These are phyloP conservation scores for Pleodorina starrii DNA, from an alignment of 139 green algal genomes.

Conservation along the genomic window DNA sequence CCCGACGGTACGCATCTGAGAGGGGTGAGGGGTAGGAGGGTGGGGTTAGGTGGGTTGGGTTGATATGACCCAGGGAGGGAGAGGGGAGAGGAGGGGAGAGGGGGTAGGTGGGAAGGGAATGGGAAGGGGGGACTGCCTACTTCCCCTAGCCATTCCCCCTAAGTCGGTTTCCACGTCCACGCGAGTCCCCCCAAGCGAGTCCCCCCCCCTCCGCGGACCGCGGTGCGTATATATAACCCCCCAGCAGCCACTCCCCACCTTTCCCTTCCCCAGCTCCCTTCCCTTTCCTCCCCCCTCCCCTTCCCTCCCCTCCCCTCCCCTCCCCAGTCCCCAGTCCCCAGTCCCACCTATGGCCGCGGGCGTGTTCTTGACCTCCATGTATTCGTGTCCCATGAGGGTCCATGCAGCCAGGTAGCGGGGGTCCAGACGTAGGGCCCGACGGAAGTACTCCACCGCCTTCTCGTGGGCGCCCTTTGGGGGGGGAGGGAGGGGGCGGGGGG, in stretches of 20 bases:
- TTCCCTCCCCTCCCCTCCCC: not conserved
- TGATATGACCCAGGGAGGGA: not conserved
- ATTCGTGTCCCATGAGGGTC: conserved; percentile 99
- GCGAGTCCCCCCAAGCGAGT: no score
- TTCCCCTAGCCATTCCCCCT: no score
- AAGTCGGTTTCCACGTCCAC: no score
- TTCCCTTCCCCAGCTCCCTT: not conserved
- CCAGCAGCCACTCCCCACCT: not conserved
- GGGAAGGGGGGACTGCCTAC: not conserved
- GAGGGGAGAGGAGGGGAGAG: not conserved
- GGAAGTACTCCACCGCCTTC: conserved; percentile 93
- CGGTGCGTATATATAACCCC: not conserved
- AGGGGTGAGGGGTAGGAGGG: not conserved
- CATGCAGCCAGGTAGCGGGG: conserved; percentile 91
- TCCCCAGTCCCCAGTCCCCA: not conserved
- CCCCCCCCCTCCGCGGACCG: no score
- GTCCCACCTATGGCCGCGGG: conserved; percentile 58
- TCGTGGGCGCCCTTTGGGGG: conserved; percentile 72
- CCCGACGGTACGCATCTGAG: conserved; percentile 87
- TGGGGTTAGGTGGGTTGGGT: not conserved
- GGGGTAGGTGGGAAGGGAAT: not conserved
- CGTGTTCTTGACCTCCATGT: conserved; percentile 97
- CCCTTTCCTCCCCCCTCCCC: not conserved
- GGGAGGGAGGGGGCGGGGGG: not conserved
- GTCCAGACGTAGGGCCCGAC: conserved; percentile 92